Evolutionary conservation across 768 basidiomycete species (phyloP).

Genomic region (Mrakia blollopis): DNA sequence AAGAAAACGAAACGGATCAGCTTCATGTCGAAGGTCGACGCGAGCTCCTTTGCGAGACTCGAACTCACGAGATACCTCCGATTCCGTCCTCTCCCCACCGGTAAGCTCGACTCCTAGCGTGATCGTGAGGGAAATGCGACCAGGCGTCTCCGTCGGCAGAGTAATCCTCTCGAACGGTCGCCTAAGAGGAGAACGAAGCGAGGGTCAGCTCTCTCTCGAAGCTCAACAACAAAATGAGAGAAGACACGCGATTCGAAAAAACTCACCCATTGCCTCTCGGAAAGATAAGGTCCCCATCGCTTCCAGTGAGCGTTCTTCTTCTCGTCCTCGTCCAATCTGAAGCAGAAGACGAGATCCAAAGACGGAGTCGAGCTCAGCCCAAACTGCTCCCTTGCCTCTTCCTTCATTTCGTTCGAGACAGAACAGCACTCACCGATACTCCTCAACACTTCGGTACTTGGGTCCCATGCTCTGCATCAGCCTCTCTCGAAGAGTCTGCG

Average conservation of each 20-base stretch:
- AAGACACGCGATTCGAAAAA: constrained; percentile 11
- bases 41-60: not conserved
- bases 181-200: constrained; percentile 51
- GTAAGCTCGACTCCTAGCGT: constrained; percentile 73
- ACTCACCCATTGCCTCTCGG: constrained; percentile 93
- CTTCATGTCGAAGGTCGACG: not conserved
- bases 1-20: not conserved
- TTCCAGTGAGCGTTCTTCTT: constrained; percentile 88
- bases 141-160: constrained; percentile 85
- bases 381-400: too few species aligned
- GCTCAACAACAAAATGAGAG: not conserved
- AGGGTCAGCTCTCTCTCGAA: not conserved
- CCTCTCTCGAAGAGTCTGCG: constrained; percentile 51
- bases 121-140: constrained; percentile 91
- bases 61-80: constrained; percentile 71
- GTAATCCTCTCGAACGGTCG: constrained; percentile 97
- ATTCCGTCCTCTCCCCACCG: constrained; percentile 99
- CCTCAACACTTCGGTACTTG: constrained; percentile 75
- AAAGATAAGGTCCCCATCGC: constrained; percentile 96
- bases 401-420: too few species aligned
- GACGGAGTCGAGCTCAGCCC: not conserved
- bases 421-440: constrained; percentile 50
- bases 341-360: not conserved
- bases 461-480: constrained; percentile 60
- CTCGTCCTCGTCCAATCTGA: constrained; percentile 67